Conservation (phyloP, 805 yeast genomes). For the Nakazawaea anatomiae region DNA sequence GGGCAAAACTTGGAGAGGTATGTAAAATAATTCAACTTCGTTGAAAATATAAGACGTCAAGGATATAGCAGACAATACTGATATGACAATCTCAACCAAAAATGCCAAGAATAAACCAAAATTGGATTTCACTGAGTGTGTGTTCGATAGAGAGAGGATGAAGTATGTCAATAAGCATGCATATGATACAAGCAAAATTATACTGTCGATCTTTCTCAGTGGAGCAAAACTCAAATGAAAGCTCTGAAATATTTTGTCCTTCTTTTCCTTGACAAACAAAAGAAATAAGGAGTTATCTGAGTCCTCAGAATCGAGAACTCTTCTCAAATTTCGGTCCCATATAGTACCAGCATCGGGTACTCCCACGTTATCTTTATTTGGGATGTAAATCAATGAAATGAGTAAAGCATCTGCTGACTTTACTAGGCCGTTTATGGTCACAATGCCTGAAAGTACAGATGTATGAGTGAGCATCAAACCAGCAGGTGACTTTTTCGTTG, state of each 20-base stretch:
- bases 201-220: constrained; percentile 10
- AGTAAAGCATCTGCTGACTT: constrained; percentile 33
- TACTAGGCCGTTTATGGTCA: constrained; percentile 37
- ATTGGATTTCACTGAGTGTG: constrained; percentile 39
- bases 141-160: constrained; percentile 31
- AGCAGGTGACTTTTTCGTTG: constrained; percentile 15
- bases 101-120: constrained; percentile 40
- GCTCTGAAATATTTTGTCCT: constrained; percentile 7
- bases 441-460: constrained; percentile 30
- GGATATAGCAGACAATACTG: constrained; percentile 37
- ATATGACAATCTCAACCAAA: constrained; percentile 30
- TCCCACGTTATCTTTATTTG: constrained; percentile 10
- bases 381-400: constrained; percentile 26
- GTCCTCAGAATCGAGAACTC: constrained; percentile 11
- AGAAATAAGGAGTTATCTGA: background rate
- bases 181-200: constrained; percentile 6
- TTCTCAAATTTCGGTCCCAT: constrained; percentile 26
- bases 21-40: constrained; percentile 27
- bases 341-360: constrained; percentile 16
- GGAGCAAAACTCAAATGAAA: constrained; percentile 16
- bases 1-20: constrained; percentile 36
- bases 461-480: constrained; percentile 21
- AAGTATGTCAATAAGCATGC: constrained; percentile 20
- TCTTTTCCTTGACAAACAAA: constrained; percentile 4
- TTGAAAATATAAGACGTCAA: constrained; percentile 31